Evolutionary conservation across 345 rosid genomes (phyloP).

Genomic region (Acer negundo): DNA sequence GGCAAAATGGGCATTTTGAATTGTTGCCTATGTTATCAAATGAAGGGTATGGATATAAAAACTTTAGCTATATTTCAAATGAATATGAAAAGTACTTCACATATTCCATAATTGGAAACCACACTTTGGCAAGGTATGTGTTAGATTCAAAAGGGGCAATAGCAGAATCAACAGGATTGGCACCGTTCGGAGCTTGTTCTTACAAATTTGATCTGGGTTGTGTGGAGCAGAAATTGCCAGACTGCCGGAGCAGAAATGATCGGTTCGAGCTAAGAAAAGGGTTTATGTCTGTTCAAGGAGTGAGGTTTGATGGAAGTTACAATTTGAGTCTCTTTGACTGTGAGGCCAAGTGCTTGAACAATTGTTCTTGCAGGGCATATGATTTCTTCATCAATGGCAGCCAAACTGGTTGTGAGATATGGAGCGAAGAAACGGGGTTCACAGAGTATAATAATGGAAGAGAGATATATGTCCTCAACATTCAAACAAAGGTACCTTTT

Average conservation of each 20-base stretch:
- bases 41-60: neutral
- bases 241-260: neutral
- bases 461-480: neutral
- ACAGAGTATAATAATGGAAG: neutral
- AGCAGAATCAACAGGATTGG: neutral
- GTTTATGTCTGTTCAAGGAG: neutral
- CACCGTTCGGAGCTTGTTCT: neutral
- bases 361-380: constrained; percentile 13
- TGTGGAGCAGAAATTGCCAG: neutral
- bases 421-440: neutral
- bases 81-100: constrained; percentile 19
- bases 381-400: neutral
- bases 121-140: neutral
- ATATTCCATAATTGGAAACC: neutral
- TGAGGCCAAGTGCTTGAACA: neutral
- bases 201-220: constrained; percentile 9
- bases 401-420: constrained; percentile 2
- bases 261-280: neutral
- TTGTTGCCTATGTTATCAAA: neutral
- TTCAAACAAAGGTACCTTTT: neutral
- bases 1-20: constrained; percentile 11
- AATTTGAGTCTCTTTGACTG: constrained; percentile 6
- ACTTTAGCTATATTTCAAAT: constrained; percentile 18
- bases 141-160: neutral
- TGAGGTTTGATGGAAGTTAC: neutral